Conservation (phyloP, 2,329 filamentous ascomycete species). For the Elsinoe perseae region DNA sequence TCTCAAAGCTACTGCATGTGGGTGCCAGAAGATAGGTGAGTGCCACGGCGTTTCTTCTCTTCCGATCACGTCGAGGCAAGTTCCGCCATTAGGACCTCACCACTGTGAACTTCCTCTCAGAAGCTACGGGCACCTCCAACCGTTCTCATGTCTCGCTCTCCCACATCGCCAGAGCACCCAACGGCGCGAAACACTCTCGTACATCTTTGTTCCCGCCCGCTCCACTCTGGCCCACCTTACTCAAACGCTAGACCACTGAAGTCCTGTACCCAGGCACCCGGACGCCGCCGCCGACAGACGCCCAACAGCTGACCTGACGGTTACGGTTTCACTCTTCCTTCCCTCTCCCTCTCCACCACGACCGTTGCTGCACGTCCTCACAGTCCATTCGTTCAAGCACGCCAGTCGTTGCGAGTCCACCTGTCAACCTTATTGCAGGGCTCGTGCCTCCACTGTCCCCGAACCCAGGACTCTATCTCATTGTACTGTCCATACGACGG, state of each 20-base stretch:
- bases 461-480: neutral
- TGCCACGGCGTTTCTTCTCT: neutral
- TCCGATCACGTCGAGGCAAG: neutral
- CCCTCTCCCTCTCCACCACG: neutral
- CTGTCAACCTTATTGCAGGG: slow-evolving; percentile 7
- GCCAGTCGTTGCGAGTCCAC: slow-evolving; percentile 7
- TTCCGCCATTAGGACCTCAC: neutral
- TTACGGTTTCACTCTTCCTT: neutral
- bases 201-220: neutral
- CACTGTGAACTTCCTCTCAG: neutral
- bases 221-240: neutral
- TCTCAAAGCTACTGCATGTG: neutral
- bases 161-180: slow-evolving; percentile 14
- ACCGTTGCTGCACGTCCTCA: slow-evolving; percentile 1
- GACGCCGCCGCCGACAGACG: too few relatives aligned
- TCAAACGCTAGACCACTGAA: neutral
- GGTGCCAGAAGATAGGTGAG: neutral
- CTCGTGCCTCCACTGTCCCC: neutral
- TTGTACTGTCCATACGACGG: slow-evolving; percentile 1
- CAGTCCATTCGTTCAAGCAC: slow-evolving; percentile 9
- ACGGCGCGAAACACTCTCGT: slow-evolving; percentile 14
- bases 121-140: slow-evolving; percentile 8
- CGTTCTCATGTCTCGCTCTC: slow-evolving; percentile 9
- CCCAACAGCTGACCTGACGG: neutral
- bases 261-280: neutral